phyloP scores from a whole-genome alignment of 139 green algal genomes.

The Micromonas pusilla region DNA sequence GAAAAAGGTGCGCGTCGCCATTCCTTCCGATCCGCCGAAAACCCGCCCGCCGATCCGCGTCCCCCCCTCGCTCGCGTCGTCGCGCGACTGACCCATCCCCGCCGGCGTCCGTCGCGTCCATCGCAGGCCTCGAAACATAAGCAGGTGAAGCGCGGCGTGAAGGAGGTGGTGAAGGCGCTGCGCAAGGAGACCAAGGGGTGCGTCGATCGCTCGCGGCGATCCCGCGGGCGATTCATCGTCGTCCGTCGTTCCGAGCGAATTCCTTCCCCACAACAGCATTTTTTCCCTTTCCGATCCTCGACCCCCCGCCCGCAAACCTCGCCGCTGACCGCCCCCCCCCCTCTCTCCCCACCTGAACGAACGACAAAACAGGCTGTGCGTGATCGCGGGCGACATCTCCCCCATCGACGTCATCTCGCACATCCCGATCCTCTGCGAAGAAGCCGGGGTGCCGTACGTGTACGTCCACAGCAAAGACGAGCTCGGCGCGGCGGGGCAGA shows the following conservation, averaged over 20 bases:
- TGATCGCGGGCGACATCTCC: constrained; percentile 95
- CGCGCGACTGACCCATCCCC: not conserved
- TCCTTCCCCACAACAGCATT: not conserved
- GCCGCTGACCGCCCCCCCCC: not conserved
- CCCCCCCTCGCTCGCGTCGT: not conserved
- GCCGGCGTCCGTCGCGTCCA: not conserved
- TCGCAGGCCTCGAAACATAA: constrained; percentile 47
- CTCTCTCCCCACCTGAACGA: not conserved
- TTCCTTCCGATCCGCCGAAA: constrained; percentile 10
- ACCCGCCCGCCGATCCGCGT: not conserved
- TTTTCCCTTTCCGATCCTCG: not conserved
- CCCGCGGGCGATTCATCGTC: not conserved
- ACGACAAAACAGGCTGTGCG: constrained; percentile 71
- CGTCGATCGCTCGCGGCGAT: constrained; percentile 26
- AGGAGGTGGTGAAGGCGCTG: constrained; percentile 96
- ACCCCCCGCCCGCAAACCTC: not conserved
- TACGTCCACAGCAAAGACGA: constrained; percentile 94
- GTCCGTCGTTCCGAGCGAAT: constrained; percentile 1
- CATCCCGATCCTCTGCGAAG: constrained; percentile 93
- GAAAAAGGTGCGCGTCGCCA: too few species aligned
- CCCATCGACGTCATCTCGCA: constrained; percentile 96
- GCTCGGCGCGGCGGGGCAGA: constrained; percentile 84
- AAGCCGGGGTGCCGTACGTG: constrained; percentile 89
- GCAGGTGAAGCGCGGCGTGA: constrained; percentile 90
- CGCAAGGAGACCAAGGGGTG: constrained; percentile 87